Percentiles rank a stretch among this genome's conserved stretches.
Conservation (phyloP, 345 rosid genomes). For the Barbarea vulgaris region DNA sequence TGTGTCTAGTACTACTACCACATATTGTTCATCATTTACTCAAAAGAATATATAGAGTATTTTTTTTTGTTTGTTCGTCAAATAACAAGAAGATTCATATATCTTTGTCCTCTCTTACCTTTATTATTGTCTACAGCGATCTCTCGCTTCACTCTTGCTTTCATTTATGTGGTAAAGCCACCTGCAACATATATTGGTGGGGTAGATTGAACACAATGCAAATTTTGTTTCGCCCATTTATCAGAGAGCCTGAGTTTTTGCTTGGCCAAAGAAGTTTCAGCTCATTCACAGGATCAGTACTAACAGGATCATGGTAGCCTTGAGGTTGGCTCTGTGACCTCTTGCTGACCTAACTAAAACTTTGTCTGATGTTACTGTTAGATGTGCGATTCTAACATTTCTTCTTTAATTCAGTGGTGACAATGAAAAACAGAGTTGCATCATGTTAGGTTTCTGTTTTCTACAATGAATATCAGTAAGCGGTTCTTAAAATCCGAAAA, state of each 20-base stretch:
- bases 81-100: background rate
- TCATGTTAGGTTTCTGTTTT: background rate
- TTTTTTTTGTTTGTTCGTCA: background rate
- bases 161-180: background rate
- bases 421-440: background rate
- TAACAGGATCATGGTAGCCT: background rate
- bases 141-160: background rate
- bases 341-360: background rate
- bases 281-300: background rate
- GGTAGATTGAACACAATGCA: background rate
- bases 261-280: background rate
- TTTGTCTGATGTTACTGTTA: constrained; percentile 1
- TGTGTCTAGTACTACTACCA: constrained; percentile 8
- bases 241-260: background rate
- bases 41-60: constrained; percentile 23
- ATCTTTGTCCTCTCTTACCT: constrained; percentile 5
- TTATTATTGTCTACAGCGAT: background rate
- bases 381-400: background rate
- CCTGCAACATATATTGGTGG: background rate
- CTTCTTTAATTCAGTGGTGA: background rate
- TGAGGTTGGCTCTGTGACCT: background rate
- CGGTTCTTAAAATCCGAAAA: background rate
- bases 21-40: constrained; percentile 18
- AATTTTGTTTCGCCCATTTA: too few relatives aligned
- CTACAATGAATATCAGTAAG: background rate